Percentiles rank a stretch among this genome's conserved stretches.
phyloP scores from a whole-genome alignment of 1,139 yeast species.

The Debaryomyces sp. region DNA sequence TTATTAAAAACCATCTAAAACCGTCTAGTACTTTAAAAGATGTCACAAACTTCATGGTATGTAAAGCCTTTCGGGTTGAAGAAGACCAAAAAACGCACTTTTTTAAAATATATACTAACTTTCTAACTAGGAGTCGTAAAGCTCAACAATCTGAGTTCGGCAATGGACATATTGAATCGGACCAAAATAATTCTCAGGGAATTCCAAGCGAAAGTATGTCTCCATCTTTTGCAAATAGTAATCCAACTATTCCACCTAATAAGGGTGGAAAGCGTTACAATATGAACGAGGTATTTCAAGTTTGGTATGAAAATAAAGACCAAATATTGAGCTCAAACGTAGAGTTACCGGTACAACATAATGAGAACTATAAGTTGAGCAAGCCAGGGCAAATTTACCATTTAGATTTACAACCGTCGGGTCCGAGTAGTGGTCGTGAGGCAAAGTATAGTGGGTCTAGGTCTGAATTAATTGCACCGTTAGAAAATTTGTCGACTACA shows the following conservation, averaged over 20 bases:
- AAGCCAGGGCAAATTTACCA: conserved; percentile 41
- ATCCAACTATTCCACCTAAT: conserved; percentile 37
- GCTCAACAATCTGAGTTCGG: conserved; percentile 10
- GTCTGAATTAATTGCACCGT: conserved; percentile 10
- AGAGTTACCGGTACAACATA: conserved; percentile 27
- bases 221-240: neutral
- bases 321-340: conserved; percentile 27
- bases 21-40: conserved; percentile 5
- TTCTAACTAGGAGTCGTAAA: conserved; percentile 12
- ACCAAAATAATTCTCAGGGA: neutral
- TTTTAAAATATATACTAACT: conserved; percentile 7
- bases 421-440: neutral
- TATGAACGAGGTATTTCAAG: conserved; percentile 55
- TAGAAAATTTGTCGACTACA: conserved; percentile 13
- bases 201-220: neutral
- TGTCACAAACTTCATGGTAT: conserved; percentile 23
- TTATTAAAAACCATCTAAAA: neutral
- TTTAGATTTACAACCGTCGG: conserved; percentile 29
- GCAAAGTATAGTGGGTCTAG: neutral
- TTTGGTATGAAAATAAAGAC: conserved; percentile 52
- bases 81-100: neutral
- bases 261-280: conserved; percentile 45
- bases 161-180: conserved; percentile 6
- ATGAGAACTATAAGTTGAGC: conserved; percentile 33
- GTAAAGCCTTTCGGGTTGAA: conserved; percentile 7